phyloP scores from a whole-genome alignment of 1,139 yeast genomes.

The Geotrichum klebahnii region DNA sequence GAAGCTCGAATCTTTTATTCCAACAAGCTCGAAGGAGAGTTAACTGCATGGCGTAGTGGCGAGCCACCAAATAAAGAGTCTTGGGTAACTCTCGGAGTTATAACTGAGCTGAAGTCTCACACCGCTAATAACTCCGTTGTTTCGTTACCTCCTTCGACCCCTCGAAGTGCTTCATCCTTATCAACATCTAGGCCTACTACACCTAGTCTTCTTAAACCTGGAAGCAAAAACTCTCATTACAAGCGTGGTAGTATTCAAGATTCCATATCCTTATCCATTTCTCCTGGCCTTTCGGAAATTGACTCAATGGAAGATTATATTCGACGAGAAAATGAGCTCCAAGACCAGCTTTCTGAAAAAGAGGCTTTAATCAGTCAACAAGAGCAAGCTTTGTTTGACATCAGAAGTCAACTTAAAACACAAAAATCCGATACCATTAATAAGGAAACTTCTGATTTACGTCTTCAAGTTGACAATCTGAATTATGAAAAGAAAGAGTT shows the following conservation, averaged over 20 bases:
- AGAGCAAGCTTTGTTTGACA: conserved; percentile 22
- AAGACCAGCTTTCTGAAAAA: conserved; percentile 37
- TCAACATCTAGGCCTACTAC: conserved; percentile 20
- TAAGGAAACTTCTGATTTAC: conserved; percentile 25
- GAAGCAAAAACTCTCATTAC: neutral
- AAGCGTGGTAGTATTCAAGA: conserved; percentile 8
- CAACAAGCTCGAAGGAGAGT: conserved; percentile 50
- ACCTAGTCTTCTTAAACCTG: conserved; percentile 3
- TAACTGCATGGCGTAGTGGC: conserved; percentile 49
- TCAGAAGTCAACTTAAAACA: conserved; percentile 14
- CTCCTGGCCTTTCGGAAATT: conserved; percentile 10
- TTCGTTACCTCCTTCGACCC: conserved; percentile 2
- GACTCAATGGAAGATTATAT: conserved; percentile 33
- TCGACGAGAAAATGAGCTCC: conserved; percentile 38
- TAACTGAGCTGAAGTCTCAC: neutral
- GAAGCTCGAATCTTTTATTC: conserved; percentile 46
- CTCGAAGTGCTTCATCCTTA: conserved; percentile 15
- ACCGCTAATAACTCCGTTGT: neutral
- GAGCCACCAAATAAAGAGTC: conserved; percentile 40
- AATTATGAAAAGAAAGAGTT: conserved; percentile 36
- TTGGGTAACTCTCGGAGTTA: conserved; percentile 30
- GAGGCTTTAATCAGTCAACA: conserved; percentile 33
- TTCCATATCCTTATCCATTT: neutral
- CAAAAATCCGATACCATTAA: conserved; percentile 11
- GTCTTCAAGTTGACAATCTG: conserved; percentile 32